Percentiles rank a stretch among this genome's conserved stretches.
Conservation (phyloP, 352 stramenopile genomes). For the Pythium insidiosum region DNA sequence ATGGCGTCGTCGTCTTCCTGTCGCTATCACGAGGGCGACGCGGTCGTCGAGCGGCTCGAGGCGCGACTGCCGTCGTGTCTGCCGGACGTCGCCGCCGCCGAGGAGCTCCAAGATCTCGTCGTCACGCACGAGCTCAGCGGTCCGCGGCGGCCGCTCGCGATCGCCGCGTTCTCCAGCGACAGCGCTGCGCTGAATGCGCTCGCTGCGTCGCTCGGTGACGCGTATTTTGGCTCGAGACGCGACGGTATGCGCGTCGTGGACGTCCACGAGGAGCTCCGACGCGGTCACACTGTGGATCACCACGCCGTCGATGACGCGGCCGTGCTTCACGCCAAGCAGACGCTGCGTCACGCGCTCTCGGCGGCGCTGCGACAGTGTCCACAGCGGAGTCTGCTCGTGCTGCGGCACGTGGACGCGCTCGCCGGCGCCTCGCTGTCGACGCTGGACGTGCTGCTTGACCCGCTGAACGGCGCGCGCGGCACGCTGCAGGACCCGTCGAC, state of each 20-base stretch:
- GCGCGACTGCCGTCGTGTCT: conserved; percentile 24
- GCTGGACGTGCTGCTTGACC: conserved; percentile 62
- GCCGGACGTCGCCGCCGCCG: conserved; percentile 25
- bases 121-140: conserved; percentile 44
- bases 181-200: conserved; percentile 20
- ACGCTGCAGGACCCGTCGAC: conserved; percentile 32
- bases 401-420: conserved; percentile 38
- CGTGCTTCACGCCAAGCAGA: conserved; percentile 33
- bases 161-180: conserved; percentile 48
- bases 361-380: conserved; percentile 29
- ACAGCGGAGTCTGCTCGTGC: conserved; percentile 38
- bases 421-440: conserved; percentile 33
- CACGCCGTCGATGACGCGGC: conserved; percentile 12
- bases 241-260: conserved; percentile 14
- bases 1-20: too few relatives aligned
- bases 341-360: conserved; percentile 27
- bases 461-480: conserved; percentile 53
- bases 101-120: conserved; percentile 38
- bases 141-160: conserved; percentile 29
- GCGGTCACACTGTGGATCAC: not conserved
- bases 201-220: conserved; percentile 23
- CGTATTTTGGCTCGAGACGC: conserved; percentile 5
- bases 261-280: not conserved
- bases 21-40: conserved; percentile 14
- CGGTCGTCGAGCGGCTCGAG: conserved; percentile 36